Percentiles rank a stretch among this genome's conserved stretches.
These are phyloP conservation scores for Melocanna baccifera DNA, from an alignment of 176 grass and related monocot species.

Conservation along the genomic window DNA sequence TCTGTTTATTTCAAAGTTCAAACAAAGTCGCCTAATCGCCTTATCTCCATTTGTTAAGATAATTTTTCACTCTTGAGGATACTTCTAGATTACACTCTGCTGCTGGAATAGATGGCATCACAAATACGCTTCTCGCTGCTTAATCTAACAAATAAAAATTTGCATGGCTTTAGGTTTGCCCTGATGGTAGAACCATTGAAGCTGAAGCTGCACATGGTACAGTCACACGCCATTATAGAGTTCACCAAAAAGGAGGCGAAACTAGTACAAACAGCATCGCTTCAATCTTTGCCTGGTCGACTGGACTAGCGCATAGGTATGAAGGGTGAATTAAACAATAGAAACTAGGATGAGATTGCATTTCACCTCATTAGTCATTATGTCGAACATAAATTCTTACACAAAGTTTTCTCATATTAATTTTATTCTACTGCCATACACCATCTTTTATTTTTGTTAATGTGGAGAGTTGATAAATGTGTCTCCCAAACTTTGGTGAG, in stretches of 20 bases:
- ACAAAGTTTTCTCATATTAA: neutral
- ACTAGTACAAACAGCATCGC: conserved; percentile 90
- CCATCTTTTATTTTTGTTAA: neutral
- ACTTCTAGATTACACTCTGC: neutral
- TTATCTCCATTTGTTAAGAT: neutral
- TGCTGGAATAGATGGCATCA: neutral
- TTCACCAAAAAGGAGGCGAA: conserved; percentile 70
- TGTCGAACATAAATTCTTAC: neutral
- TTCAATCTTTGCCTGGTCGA: conserved; percentile 79
- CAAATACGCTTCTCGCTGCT: neutral
- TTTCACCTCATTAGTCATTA: neutral
- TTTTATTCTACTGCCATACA: neutral
- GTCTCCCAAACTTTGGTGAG: neutral
- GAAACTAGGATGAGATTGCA: neutral
- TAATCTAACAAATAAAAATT: neutral
- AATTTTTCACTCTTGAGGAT: neutral
- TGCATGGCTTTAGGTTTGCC: conserved; percentile 49
- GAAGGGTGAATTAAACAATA: neutral
- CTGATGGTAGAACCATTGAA: conserved; percentile 76
- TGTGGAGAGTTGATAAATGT: neutral
- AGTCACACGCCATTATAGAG: conserved; percentile 61
- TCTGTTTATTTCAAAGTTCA: neutral
- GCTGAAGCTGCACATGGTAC: conserved; percentile 87
- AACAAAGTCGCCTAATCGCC: neutral
- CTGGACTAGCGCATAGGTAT: conserved; percentile 70